phyloP scores from a whole-genome alignment of 371 early-diverging fungal species.

The Choanephora cucurbitarum region DNA sequence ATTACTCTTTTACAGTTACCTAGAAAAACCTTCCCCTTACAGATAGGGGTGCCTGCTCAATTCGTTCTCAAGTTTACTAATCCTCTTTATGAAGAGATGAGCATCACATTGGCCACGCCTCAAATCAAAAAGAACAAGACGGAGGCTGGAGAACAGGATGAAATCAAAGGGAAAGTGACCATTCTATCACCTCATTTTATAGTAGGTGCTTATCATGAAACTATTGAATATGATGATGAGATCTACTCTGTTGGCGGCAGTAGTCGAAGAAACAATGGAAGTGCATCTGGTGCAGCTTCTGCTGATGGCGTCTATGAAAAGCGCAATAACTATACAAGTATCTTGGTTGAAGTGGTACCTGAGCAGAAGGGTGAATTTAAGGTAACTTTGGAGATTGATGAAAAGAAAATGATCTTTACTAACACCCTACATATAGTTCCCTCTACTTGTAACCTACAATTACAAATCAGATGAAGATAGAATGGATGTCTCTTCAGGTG shows the following conservation, averaged over 20 bases:
- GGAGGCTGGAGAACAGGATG: conserved; percentile 4
- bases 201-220: conserved; percentile 78
- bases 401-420: too few relatives aligned
- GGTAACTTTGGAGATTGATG: conserved; percentile 33
- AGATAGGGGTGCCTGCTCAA: conserved; percentile 59
- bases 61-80: conserved; percentile 82
- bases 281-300: conserved; percentile 33
- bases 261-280: conserved; percentile 11
- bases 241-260: conserved; percentile 33
- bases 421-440: too few relatives aligned
- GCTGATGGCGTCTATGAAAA: conserved; percentile 58
- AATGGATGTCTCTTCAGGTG: conserved; percentile 51
- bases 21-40: conserved; percentile 49
- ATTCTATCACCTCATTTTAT: conserved; percentile 72
- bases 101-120: conserved; percentile 62
- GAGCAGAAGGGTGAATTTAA: conserved; percentile 50
- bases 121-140: conserved; percentile 27
- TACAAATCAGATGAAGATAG: conserved; percentile 60
- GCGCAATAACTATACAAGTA: conserved; percentile 61
- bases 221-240: conserved; percentile 82
- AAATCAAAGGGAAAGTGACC: conserved; percentile 45
- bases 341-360: conserved; percentile 61
- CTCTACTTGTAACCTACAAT: conserved; percentile 63
- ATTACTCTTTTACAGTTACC: conserved; percentile 73
- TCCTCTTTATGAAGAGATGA: conserved; percentile 77